Evolutionary conservation across 768 basidiomycete species (phyloP).

Genomic region (Pleurotus salmoneostramineus): DNA sequence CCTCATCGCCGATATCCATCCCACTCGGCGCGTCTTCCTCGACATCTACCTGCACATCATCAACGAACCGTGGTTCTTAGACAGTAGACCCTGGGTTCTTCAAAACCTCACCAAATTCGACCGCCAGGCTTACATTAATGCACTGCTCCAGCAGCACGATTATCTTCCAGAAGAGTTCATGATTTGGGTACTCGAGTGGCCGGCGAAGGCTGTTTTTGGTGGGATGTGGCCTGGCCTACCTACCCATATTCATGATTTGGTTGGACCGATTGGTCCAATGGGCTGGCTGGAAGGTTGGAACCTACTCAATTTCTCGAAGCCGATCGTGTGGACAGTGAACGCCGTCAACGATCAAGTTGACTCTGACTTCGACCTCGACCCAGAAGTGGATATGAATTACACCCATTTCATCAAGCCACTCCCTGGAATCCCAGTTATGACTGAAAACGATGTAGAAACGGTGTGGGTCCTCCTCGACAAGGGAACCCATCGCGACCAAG

Average conservation of each 20-base stretch:
- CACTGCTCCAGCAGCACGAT: slow-evolving; percentile 10
- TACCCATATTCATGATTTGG: no score
- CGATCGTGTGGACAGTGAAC: background rate
- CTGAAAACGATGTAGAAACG: background rate
- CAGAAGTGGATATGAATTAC: no score
- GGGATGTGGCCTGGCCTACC: slow-evolving; percentile 18
- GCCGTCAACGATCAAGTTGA: background rate
- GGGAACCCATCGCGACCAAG: background rate
- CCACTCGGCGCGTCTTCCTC: background rate
- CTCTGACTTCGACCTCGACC: background rate
- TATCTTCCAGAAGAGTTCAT: slow-evolving; percentile 17
- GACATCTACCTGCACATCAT: background rate
- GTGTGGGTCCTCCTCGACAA: background rate
- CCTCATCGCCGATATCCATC: background rate
- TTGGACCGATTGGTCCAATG: background rate
- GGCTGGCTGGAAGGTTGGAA: background rate
- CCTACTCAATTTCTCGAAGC: background rate
- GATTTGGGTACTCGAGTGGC: slow-evolving; percentile 23
- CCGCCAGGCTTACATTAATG: slow-evolving; percentile 7
- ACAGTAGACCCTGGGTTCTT: background rate
- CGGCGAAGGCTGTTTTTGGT: slow-evolving; percentile 14
- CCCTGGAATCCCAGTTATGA: background rate
- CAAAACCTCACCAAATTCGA: background rate
- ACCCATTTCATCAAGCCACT: background rate
- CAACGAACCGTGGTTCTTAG: background rate